Conservation (phyloP, 2,329 filamentous ascomycete species). For the Phyllosticta citriasiana region DNA sequence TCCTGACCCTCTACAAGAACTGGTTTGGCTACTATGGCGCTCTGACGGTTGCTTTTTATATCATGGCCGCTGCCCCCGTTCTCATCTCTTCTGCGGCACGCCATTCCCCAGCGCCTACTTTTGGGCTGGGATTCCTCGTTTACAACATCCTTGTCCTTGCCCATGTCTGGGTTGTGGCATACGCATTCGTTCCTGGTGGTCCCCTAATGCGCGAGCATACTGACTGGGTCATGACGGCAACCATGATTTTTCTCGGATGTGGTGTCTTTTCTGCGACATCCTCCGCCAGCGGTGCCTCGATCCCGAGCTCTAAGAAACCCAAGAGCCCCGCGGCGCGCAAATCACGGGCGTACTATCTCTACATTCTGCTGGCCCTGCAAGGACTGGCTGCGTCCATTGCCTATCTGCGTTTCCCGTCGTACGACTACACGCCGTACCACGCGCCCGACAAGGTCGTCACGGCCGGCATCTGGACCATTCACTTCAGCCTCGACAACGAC, state of each 20-base stretch:
- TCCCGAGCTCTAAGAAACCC: constrained; percentile 34
- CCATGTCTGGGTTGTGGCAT: constrained; percentile 97
- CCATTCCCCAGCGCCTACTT: constrained; percentile 67
- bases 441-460: constrained; percentile 78
- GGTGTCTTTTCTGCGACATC: constrained; percentile 63
- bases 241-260: constrained; percentile 73
- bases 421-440: constrained; percentile 87
- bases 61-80: constrained; percentile 68
- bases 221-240: constrained; percentile 86
- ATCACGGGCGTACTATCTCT: constrained; percentile 57
- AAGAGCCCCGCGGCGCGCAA: constrained; percentile 39
- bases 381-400: constrained; percentile 69
- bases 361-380: constrained; percentile 65
- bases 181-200: constrained; percentile 93
- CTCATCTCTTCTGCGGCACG: constrained; percentile 67
- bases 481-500: constrained; percentile 95
- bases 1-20: constrained; percentile 66
- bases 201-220: constrained; percentile 87
- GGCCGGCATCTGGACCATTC: constrained; percentile 96
- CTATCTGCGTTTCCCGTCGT: constrained; percentile 83
- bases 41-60: constrained; percentile 63
- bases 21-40: constrained; percentile 89
- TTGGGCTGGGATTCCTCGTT: constrained; percentile 78
- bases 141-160: constrained; percentile 96
- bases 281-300: constrained; percentile 38